Conservation (phyloP, 768 basidiomycete genomes). For the Daedaleopsis sinensis region DNA sequence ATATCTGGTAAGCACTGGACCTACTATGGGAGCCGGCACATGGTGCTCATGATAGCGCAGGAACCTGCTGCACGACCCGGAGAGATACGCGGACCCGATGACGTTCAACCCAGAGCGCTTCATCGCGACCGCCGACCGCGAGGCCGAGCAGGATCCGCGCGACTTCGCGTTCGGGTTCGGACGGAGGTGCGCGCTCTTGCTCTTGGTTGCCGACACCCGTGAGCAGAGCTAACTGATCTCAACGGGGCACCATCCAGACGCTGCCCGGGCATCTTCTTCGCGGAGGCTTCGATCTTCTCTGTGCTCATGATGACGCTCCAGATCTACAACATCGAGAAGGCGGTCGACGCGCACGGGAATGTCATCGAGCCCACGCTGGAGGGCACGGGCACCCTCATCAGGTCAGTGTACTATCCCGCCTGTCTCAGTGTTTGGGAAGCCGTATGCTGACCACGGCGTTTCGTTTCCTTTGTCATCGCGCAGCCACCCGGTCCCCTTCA, state of each 20-base stretch:
- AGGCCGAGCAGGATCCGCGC: constrained; percentile 32
- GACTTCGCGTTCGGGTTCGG: constrained; percentile 40
- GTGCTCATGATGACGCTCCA: constrained; percentile 41
- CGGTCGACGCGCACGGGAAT: constrained; percentile 16
- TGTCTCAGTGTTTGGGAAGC: background rate
- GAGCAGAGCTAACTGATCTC: background rate
- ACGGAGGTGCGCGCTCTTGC: constrained; percentile 23
- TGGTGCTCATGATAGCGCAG: constrained; percentile 12
- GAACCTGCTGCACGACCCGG: constrained; percentile 31
- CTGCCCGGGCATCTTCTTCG: constrained; percentile 42
- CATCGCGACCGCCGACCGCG: constrained; percentile 7
- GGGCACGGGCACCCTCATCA: constrained; percentile 24
- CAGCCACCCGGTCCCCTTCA: constrained; percentile 22
- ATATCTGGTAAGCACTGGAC: constrained; percentile 26
- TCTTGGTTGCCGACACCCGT: background rate
- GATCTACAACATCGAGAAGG: constrained; percentile 37
- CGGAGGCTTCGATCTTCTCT: constrained; percentile 40
- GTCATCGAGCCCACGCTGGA: constrained; percentile 22
- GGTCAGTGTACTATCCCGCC: constrained; percentile 11
- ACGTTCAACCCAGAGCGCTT: constrained; percentile 34
- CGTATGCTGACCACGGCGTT: background rate
- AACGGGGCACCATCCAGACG: constrained; percentile 1
- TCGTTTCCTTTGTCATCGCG: background rate
- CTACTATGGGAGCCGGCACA: background rate
- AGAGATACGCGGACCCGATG: constrained; percentile 25